Evolutionary conservation across 345 rosid genomes (phyloP), one percentile per base, ranked within the genome.

Genomic region (Litchi chinensis): DNA sequence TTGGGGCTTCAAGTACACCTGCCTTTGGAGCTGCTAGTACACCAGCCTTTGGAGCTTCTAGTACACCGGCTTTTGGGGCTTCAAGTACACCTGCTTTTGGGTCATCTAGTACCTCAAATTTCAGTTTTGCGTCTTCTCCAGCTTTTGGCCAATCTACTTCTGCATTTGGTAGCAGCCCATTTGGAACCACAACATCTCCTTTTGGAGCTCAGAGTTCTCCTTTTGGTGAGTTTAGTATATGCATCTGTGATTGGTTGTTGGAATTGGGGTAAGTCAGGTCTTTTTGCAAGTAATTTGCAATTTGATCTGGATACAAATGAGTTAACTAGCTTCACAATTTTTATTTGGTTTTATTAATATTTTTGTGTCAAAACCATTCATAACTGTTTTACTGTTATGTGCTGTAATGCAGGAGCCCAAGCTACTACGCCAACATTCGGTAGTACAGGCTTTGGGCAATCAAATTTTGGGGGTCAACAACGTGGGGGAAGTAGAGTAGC

Each of bases 401-500:
- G 59, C 65, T 77, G 15, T 75, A 71, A 79, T 82, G 86, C 85
- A 93, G 98, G 91, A 79, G 78, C 83, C 57, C 94, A 90, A 76
- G 79, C 91, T 52, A 81, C 98, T 41, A 82, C 97, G 63, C 88
- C 95, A 59, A 77, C 95, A 76, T 93, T 90, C 83, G 97, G 93
- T 26, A 87, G 82, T 81, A 56, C 84, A 57, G 84, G 90, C 68
- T 89, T 93, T 84, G 95, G 91, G 60, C 98, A 90, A 85, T 72
- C 94, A 81, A 73, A 86, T 66, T 90, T 94, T 80, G 98, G 91
- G 24, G 93, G 84, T 63, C 94, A 90, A 79, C 93, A 90, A 79
- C 93, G 91, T 70, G 91, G 88, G 21, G 99, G 98, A 82, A 93
- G 93, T 79, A 86, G 99, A 85, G 90, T 86, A n/a, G 82, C 88